These are phyloP conservation scores for Macrophomina tecta DNA, from an alignment of 2,329 filamentous ascomycete genomes.

Conservation along the genomic window DNA sequence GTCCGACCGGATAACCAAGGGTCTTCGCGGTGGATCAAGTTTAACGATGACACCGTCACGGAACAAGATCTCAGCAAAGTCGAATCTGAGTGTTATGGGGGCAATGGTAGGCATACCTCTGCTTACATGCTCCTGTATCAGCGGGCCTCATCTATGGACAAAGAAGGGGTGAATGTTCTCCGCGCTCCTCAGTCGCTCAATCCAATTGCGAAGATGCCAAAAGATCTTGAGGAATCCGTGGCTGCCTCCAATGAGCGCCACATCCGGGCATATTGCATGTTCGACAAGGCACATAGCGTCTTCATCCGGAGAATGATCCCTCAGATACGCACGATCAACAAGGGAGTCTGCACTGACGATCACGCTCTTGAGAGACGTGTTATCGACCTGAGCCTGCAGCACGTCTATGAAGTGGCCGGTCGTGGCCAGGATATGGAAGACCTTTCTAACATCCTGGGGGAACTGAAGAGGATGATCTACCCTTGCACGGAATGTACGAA, in stretches of 20 bases:
- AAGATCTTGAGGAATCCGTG: conserved; percentile 61
- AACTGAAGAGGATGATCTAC: conserved; percentile 61
- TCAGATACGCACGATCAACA: conserved; percentile 59
- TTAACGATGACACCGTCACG: conserved; percentile 87
- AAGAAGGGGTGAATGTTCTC: conserved; percentile 39
- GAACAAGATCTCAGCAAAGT: conserved; percentile 77
- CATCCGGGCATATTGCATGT: conserved; percentile 78
- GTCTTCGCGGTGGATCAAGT: conserved; percentile 77
- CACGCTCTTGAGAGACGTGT: conserved; percentile 56
- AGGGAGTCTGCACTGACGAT: conserved; percentile 57
- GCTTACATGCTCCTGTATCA: conserved; percentile 99
- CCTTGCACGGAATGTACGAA: conserved; percentile 53
- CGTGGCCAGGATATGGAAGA: conserved; percentile 72
- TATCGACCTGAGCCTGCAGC: conserved; percentile 64
- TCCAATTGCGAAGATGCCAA: conserved; percentile 54
- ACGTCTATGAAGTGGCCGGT: conserved; percentile 77
- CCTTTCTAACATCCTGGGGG: conserved; percentile 61
- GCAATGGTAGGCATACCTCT: conserved; percentile 47
- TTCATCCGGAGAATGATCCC: conserved; percentile 70
- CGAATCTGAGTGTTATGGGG: conserved; percentile 63
- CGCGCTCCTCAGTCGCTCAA: conserved; percentile 53
- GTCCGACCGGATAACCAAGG: conserved; percentile 67
- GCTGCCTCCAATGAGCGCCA: conserved; percentile 73
- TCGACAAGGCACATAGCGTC: conserved; percentile 71
- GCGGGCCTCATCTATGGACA: conserved; percentile 69